Evolutionary conservation across 495 filamentous ascomycete species (phyloP), one percentile per base, ranked within the genome.

Genomic region (Sporormia fimetaria): DNA sequence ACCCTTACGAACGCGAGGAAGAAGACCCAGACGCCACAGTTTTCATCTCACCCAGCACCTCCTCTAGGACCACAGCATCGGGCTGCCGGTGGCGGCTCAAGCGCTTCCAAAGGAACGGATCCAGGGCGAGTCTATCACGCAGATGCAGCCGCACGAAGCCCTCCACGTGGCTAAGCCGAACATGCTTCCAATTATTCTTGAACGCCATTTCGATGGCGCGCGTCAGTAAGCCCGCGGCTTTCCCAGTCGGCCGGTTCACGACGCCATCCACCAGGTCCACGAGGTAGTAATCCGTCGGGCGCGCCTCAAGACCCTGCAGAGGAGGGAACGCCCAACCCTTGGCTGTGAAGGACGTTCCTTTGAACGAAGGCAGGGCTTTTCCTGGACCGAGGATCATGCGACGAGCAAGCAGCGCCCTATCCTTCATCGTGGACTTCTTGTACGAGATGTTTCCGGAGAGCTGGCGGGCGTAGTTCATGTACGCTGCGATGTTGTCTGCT

Each of bases 261-360:
- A 39, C 22, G 14, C 36, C 36, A 10, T 26, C 36, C 4, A 9
- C 20, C 11, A 25, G 22, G 23, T 27, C 22, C 8, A 27, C 22
- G 5, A 39, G 36, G 15, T 26, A 39, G 36, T 39, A 39, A 23
- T 39, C 36, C n/a, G 22, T 22, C 15, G 15, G 33, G 15, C 6
- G 12, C 7, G 5, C 7, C 4, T 26, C 36, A 8, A 26, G 10
- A 6, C 36, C 11, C 11, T 25, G 6, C 14, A 20, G 11, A 9
- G 18, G 9, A 6, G 14, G 14, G 8, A 9, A 22, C 14, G 7
- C 14, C 18, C 14, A 17, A 8, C 15, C 22, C 33, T 6, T 7
- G 14, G 14, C 5, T 4, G 33, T 8, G 33, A 36, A 25, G 11
- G 4, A 25, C 11, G 20, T 27, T 10, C 6, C 14, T 17, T 39